Evolutionary conservation across 2,329 filamentous ascomycete species (phyloP), one percentile per base, ranked within the genome.

Genomic region (Aspergillus viridinutans): DNA sequence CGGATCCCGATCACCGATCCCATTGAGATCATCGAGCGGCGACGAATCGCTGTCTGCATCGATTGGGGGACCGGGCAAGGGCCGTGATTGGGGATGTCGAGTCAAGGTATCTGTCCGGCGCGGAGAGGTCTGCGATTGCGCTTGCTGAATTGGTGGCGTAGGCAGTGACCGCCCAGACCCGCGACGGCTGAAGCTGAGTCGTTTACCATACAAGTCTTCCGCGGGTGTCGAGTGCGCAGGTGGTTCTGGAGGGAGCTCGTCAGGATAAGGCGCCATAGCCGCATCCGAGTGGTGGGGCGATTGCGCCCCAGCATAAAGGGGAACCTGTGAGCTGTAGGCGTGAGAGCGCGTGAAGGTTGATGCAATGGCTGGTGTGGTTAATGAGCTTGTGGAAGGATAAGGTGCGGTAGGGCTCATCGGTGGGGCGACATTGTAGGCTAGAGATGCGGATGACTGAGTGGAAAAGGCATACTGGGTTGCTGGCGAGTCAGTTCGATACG

Each of bases 41-140:
- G 51, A 59, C 61, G 62, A 57, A 47, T 65, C 65, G 3, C 52
- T 25, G 23, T 80, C 78, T 2, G 74, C 74, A 29, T 81, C 80
- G 42, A 75, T 65, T 1, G 83, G 83, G 9, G 81, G 80, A 0
- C 82, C 82, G 2, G 84, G 85, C n/a, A 86, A 74, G 35, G 85
- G 84, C 25, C 85, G 76, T 8, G 81, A 71, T 50, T 83, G 80
- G 7, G 81, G 83, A 68, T 86, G 83, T 54, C 83, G 79, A 23
- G 78, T 80, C 7, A 81, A 65, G 0, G 83, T 83, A 60, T 81
- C 78, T 2, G 77, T 79, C 61, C 81, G 76, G 55, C 80, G 76
- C 17, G 80, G 80, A 1, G 78, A 78, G 58, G 81, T 74, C 26
- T 76, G 76, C 1, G 79, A 74, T 17, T 79, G 76, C 28, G 74